These are phyloP conservation scores for Petrea volubilis DNA, from an alignment of 257 asterid genomes.

Conservation along the genomic window DNA sequence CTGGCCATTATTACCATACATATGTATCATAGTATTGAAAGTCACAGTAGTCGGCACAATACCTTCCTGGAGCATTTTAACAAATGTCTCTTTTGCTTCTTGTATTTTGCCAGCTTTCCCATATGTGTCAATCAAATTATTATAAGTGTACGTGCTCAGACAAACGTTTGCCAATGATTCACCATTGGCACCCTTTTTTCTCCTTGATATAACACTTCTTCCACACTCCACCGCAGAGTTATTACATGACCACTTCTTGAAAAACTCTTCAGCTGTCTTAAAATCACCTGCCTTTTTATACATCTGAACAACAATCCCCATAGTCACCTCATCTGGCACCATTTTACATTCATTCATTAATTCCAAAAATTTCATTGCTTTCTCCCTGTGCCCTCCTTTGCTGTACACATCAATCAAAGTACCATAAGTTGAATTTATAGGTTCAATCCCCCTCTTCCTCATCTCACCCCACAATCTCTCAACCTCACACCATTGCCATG, in stretches of 20 bases:
- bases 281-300: slow-evolving; percentile 88
- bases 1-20: slow-evolving; percentile 77
- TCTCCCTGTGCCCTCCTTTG: slow-evolving; percentile 64
- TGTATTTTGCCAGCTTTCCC: slow-evolving; percentile 84
- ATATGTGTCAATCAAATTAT: slow-evolving; percentile 84
- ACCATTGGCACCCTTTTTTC: slow-evolving; percentile 22
- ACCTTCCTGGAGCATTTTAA: slow-evolving; percentile 66
- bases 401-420: slow-evolving; percentile 84
- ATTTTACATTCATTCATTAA: slow-evolving; percentile 62
- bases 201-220: slow-evolving; percentile 28
- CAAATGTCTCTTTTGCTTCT: slow-evolving; percentile 76
- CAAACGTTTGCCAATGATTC: slow-evolving; percentile 29
- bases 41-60: slow-evolving; percentile 76
- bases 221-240: slow-evolving; percentile 21
- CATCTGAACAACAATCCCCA: slow-evolving; percentile 89
- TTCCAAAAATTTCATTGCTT: slow-evolving; percentile 75
- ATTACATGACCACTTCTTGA: slow-evolving; percentile 71
- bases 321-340: slow-evolving; percentile 93
- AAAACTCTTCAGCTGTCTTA: slow-evolving; percentile 74
- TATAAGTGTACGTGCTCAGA: slow-evolving; percentile 69
- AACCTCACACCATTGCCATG: slow-evolving; percentile 62
- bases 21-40: slow-evolving; percentile 90
- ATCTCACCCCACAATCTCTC: slow-evolving; percentile 73
- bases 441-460: slow-evolving; percentile 52
- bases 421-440: slow-evolving; percentile 87